Evolutionary conservation across 1,284 basidiomycete genomes (phyloP), one percentile per base, ranked within the genome.

Genomic region (Sporisorium scitamineum): DNA sequence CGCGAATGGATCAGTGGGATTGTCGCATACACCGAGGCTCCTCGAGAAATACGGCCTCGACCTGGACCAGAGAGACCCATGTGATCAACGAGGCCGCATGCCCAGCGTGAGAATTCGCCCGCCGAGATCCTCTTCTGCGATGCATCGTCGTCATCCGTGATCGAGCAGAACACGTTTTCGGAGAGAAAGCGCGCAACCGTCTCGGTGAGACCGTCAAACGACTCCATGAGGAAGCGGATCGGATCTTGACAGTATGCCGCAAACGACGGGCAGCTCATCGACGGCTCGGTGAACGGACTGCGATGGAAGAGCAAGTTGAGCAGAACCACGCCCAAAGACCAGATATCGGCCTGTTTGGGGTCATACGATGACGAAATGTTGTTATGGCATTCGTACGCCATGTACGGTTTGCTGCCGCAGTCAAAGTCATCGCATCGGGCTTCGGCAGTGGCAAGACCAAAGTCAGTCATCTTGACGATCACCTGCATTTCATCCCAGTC

Each of bases 281-380:
- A 90, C 2, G 97, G 96, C 85, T 99, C 97, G 54, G 93, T 93
- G 94, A 97, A 99, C 20, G 96, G 96, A 86, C 97, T 98, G 86
- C 91, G 93, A 86, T 99, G 96, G 88, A 97, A 99, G 85, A 99
- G 89, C 92, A 99, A 94, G 87, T 99, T 99, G 89, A 99, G 94
- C 79, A 99, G 90, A 68, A 99, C 96, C 84, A 99, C 96, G 66
- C 96, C 97, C 75, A 99, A 90, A 29, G 95, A 98, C 96, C 96
- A 99, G 61, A 98, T 94, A 87, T 99, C 96, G 69, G 97, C 96
- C 71, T 94, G 93, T 79, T 92, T 92, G 61, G 96, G 95, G 78
- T 91, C 90, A 88, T 99, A 99, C 53, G 92, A 93, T 68, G 94
- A 93, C 31, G 93, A 92, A 76, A 96, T 89, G 87, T 98, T 97